These are phyloP conservation scores for Heliamphora exappendiculata DNA, from an alignment of 148 eudicot genomes.

Conservation along the genomic window DNA sequence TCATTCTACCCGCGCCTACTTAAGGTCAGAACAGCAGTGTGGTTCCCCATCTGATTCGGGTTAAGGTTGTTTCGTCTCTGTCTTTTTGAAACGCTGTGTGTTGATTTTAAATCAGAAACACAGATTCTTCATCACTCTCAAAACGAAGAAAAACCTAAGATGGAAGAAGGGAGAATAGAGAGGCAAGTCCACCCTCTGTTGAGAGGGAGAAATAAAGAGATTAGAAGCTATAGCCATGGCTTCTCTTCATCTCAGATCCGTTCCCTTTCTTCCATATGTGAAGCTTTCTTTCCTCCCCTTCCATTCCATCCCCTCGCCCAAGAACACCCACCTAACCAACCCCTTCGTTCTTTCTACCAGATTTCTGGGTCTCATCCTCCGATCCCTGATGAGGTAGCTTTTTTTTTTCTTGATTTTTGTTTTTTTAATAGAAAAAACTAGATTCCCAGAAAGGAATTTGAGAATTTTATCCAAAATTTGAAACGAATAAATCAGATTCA, in stretches of 20 bases:
- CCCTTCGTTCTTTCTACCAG: slow-evolving; percentile 24
- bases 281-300: slow-evolving; percentile 56
- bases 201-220: slow-evolving; percentile 27
- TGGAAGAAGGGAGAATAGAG: slow-evolving; percentile 13
- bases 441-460: too few relatives aligned
- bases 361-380: slow-evolving; percentile 44
- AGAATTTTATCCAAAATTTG: too few relatives aligned
- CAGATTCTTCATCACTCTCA: too few relatives aligned
- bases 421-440: too few relatives aligned
- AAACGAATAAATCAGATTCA: too few relatives aligned
- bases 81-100: too few relatives aligned
- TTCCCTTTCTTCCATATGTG: slow-evolving; percentile 46
- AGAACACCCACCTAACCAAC: slow-evolving; percentile 3
- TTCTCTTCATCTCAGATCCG: slow-evolving; percentile 59
- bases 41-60: too few relatives aligned
- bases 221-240: slow-evolving; percentile 37
- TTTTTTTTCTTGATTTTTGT: background rate
- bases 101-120: too few relatives aligned
- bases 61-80: too few relatives aligned
- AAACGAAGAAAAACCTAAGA: too few relatives aligned
- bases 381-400: slow-evolving; percentile 43
- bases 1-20: too few relatives aligned
- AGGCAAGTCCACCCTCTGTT: slow-evolving; percentile 56
- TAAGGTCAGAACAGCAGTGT: too few relatives aligned
- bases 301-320: slow-evolving; percentile 1